A percentile compares a stretch with the other conserved stretches of the same genome.
Evolutionary conservation across 352 stramenopile genomes (phyloP).

Genomic region (Phytophthora syringae): DNA sequence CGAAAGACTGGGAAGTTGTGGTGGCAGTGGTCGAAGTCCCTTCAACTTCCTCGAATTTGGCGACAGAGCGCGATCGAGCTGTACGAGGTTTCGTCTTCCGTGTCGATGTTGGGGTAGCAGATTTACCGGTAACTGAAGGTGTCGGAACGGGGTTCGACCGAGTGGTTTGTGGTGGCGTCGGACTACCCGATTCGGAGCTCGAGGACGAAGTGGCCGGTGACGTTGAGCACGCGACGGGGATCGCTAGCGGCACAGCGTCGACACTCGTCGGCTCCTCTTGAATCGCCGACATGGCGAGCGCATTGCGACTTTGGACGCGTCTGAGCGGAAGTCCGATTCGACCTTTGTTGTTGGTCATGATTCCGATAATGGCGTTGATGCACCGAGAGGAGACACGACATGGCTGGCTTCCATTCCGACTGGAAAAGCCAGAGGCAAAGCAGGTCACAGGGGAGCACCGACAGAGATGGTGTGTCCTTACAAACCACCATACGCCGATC

Average conservation of each 20-base stretch:
- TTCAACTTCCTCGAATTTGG: slow-evolving; percentile 27
- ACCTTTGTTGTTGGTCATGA: slow-evolving; percentile 33
- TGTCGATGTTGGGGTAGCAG: neutral
- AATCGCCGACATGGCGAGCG: slow-evolving; percentile 41
- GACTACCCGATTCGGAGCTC: slow-evolving; percentile 26
- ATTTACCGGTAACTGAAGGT: neutral
- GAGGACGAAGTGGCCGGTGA: slow-evolving; percentile 32
- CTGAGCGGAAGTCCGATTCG: slow-evolving; percentile 34
- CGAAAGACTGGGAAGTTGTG: neutral
- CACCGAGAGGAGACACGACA: slow-evolving; percentile 18
- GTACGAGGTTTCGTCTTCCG: slow-evolving; percentile 2
- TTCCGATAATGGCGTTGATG: slow-evolving; percentile 31
- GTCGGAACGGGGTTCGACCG: neutral
- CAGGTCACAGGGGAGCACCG: slow-evolving; percentile 22
- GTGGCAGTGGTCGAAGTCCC: neutral
- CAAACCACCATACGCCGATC: slow-evolving; percentile 22
- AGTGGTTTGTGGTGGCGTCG: slow-evolving; percentile 6
- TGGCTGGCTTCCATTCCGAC: slow-evolving; percentile 32
- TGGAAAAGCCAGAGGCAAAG: slow-evolving; percentile 31
- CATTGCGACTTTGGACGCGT: slow-evolving; percentile 33
- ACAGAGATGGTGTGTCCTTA: slow-evolving; percentile 26
- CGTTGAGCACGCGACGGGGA: slow-evolving; percentile 16
- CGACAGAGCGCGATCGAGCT: slow-evolving; percentile 17
- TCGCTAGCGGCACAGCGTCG: slow-evolving; percentile 3
- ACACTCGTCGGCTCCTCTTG: slow-evolving; percentile 30